Conservation (phyloP, 2,329 filamentous ascomycete genomes). For the Xylariales sp. region DNA sequence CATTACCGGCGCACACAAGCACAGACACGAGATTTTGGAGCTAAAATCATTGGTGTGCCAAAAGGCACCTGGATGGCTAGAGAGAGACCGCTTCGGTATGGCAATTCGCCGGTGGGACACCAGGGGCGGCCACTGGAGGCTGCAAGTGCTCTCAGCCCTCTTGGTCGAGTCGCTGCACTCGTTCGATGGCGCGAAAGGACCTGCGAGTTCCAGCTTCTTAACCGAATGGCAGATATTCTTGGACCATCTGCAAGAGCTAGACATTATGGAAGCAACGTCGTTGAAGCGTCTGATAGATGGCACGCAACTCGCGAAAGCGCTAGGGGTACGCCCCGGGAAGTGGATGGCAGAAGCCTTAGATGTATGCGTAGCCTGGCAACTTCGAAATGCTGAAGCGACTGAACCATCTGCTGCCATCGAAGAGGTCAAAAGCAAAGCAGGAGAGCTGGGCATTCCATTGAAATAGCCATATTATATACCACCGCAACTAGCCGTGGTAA, state of each 20-base stretch:
- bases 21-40: slow-evolving; percentile 58
- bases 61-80: slow-evolving; percentile 36
- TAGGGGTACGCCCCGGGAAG: slow-evolving; percentile 68
- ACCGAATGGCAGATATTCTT: slow-evolving; percentile 50
- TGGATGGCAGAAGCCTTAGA: slow-evolving; percentile 83
- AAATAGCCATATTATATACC: no score
- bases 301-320: slow-evolving; percentile 61
- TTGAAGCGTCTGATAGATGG: slow-evolving; percentile 70
- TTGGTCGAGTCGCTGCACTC: slow-evolving; percentile 55
- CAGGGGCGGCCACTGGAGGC: slow-evolving; percentile 59
- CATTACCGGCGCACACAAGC: slow-evolving; percentile 58
- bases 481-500: no score
- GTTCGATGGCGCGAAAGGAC: slow-evolving; percentile 23
- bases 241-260: slow-evolving; percentile 48
- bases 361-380: slow-evolving; percentile 81
- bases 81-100: slow-evolving; percentile 68
- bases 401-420: slow-evolving; percentile 57
- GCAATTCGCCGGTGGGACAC: slow-evolving; percentile 68
- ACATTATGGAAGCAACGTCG: slow-evolving; percentile 53
- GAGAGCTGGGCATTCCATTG: slow-evolving; percentile 45
- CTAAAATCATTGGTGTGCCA: slow-evolving; percentile 53
- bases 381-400: slow-evolving; percentile 66
- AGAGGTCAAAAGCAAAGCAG: slow-evolving; percentile 47
- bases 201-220: slow-evolving; percentile 39
- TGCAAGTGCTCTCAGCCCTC: slow-evolving; percentile 65